Conservation (phyloP, 106 monocot genomes). For the Dendrobium catenatum region DNA sequence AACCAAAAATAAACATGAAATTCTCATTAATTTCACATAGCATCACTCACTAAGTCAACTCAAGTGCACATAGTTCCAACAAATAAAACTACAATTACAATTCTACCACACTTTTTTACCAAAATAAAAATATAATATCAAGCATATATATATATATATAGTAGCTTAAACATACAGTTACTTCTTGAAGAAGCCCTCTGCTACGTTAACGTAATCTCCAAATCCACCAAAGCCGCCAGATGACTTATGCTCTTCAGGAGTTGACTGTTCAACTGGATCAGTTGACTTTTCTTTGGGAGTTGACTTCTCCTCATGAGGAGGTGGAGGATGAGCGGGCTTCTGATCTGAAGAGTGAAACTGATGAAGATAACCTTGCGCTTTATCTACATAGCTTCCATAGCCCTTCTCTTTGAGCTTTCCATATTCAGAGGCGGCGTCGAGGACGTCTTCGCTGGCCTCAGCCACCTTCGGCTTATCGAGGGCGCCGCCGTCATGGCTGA, state of each 20-base stretch:
- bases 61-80: too few relatives aligned
- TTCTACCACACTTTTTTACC: too few relatives aligned
- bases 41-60: too few relatives aligned
- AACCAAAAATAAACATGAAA: too few relatives aligned
- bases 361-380: constrained; percentile 20
- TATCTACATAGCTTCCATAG: constrained; percentile 33
- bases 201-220: not conserved
- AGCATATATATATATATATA: too few relatives aligned
- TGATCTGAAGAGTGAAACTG: constrained; percentile 3
- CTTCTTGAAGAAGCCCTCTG: constrained; percentile 4
- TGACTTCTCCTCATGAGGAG: not conserved
- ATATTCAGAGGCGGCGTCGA: constrained; percentile 22
- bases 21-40: too few relatives aligned
- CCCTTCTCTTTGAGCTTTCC: constrained; percentile 29
- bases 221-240: not conserved
- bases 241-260: not conserved
- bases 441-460: constrained; percentile 22
- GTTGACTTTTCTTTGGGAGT: not conserved
- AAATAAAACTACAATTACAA: too few relatives aligned
- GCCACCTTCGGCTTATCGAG: constrained; percentile 30
- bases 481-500: constrained; percentile 5
- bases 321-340: not conserved
- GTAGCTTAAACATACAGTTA: not conserved
- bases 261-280: not conserved
- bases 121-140: too few relatives aligned